phyloP scores from a whole-genome alignment of 2,329 filamentous ascomycete genomes.

The Cytospora chrysosperma region DNA sequence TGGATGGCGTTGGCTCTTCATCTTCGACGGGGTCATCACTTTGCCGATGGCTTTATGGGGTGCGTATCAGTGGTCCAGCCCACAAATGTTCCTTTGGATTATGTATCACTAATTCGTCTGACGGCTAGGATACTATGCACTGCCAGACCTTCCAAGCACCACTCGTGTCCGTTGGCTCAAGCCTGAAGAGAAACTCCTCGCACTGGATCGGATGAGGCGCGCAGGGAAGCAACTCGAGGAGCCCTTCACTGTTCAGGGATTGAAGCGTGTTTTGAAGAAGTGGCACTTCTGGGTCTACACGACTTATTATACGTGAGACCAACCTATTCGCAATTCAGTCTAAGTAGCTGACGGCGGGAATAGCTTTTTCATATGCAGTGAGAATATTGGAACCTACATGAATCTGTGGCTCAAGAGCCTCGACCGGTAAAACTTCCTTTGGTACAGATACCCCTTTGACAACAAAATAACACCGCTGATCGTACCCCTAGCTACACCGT shows the following conservation, averaged over 20 bases:
- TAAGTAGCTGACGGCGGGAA: not conserved
- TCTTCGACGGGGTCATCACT: constrained; percentile 33
- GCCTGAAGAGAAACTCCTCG: constrained; percentile 28
- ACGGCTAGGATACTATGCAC: constrained; percentile 22
- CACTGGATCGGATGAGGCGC: constrained; percentile 29
- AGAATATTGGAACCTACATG: constrained; percentile 32
- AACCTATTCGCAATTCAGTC: too few species aligned
- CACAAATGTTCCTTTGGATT: not conserved
- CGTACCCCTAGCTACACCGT: constrained; percentile 28
- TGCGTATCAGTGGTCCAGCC: not conserved
- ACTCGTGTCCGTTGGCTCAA: constrained; percentile 31
- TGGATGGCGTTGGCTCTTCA: constrained; percentile 33
- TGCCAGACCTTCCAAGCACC: constrained; percentile 29
- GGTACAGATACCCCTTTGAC: too few species aligned
- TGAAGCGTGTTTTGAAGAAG: constrained; percentile 31
- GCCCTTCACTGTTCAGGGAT: constrained; percentile 24
- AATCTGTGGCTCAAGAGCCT: constrained; percentile 30
- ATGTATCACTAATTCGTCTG: not conserved
- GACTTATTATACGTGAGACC: constrained; percentile 29
- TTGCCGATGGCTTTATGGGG: constrained; percentile 33
- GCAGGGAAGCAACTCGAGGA: constrained; percentile 29
- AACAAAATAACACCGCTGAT: not conserved
- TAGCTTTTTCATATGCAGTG: constrained; percentile 32
- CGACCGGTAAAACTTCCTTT: constrained; percentile 8
- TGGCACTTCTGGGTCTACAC: constrained; percentile 37